Base-by-base conservation (phyloP, 768 basidiomycete species). In the Jaapia argillacea region DNA sequence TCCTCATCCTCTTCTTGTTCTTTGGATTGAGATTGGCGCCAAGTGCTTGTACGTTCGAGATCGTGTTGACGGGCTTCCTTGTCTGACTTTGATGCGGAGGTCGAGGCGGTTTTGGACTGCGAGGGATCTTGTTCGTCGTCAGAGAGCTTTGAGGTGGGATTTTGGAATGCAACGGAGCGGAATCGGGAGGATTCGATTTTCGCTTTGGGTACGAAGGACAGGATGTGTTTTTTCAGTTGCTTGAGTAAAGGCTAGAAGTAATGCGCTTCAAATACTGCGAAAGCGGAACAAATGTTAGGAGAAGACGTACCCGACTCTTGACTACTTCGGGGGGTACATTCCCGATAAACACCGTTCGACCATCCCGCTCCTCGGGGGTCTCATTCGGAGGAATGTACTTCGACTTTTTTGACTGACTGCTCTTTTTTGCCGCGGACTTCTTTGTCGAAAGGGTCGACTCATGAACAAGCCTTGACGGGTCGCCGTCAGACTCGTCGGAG, bases 121-220 rank as follows among this genome's bases (percentile, higher is more conserved):
- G 35, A 37, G 35, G 59, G 44, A 25, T 50, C 54, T 27, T 58
- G 58, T 22, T 61, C 62, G 20, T 72, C 64, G 36, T 62, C 58
- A 25, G 67, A 58, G 14, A 81, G 67, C 49, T 77, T 72, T 7
- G 81, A 60, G 1, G 89, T 89, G 6, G 94, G 88, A 0, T 71
- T 72, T 49, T 86, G 79, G 68, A 97, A 97, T 1, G 92, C 82
- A 40, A 96, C 74, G 13, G 92, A 96, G 41, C 94, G 88, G 70
- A 94, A 96, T 35, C 94, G 88, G 21, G 79, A 74, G 4, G 91
- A 92, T 56, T 98, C 94, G 49, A 96, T 82, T 66, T 85, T 89
- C 42, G 87, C 79, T 0, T 70, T 62, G 3, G 86, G 80, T 12
- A 87, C 70, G 48, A 76, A 71, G 1, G 81, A 64, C 20, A 90